phyloP scores from a whole-genome alignment of 345 rosid genomes.

The Erysimum cheiranthoides region DNA sequence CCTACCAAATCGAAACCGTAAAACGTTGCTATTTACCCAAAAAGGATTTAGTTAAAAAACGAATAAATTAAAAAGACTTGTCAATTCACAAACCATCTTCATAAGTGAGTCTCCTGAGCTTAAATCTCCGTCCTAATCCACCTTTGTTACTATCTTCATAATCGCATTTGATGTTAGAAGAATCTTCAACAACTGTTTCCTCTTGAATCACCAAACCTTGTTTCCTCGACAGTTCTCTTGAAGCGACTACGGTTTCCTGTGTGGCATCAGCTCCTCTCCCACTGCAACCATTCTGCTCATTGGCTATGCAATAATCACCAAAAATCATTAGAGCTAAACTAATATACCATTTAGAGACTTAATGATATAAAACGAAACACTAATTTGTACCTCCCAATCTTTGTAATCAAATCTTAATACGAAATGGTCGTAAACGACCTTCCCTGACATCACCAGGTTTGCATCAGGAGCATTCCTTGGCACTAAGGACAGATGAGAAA shows the following conservation, averaged over 20 bases:
- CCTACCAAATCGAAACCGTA: conserved; percentile 15
- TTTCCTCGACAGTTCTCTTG: conserved; percentile 63
- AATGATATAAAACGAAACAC: neutral
- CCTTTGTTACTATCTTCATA: conserved; percentile 15
- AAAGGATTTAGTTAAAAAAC: neutral
- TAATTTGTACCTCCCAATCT: conserved; percentile 75
- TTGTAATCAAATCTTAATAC: conserved; percentile 76
- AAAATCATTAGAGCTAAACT: neutral
- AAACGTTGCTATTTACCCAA: conserved; percentile 5
- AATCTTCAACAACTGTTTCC: conserved; percentile 60
- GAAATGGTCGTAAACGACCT: conserved; percentile 66
- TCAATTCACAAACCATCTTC: conserved; percentile 20
- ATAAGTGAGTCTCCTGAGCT: conserved; percentile 50
- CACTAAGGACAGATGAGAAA: conserved; percentile 47
- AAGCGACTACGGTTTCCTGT: conserved; percentile 26
- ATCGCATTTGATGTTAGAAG: conserved; percentile 45
- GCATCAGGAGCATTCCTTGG: conserved; percentile 82
- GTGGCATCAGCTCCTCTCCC: conserved; percentile 83
- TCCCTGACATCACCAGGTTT: conserved; percentile 54
- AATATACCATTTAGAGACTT: neutral
- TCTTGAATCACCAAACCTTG: conserved; percentile 65
- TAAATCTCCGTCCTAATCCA: conserved; percentile 42
- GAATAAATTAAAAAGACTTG: neutral
- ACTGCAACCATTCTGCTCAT: conserved; percentile 54
- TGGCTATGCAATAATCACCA: conserved; percentile 46